Base-by-base conservation (phyloP, 306 rosid species). In the Argentina anserina region DNA sequence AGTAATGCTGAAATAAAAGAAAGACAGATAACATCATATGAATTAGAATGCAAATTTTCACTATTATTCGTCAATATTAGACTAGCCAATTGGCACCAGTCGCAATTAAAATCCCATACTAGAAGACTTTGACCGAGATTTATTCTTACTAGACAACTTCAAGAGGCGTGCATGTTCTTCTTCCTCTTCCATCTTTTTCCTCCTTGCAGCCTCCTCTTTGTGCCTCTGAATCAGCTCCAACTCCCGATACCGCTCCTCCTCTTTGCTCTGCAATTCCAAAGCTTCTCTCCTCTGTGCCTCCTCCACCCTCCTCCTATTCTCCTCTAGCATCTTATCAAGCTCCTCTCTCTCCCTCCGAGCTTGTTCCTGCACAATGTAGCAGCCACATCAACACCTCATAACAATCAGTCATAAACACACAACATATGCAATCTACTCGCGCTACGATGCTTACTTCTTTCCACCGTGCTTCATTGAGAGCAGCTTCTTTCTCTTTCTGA, bases 231-330 rank as follows among this genome's bases (percentile, higher is more conserved):
- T 86, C 84, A 87, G 81, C 86, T 86, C 97, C 73, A 89, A 80
- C 74, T 92, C 97, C 78, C 90, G 76, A 61, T 82, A 88, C 2
- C 97, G 88, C 69, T 92, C 97, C 83, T 92, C 97, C 69, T 92
- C 97, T 84, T 87, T 89, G 64, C 89, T 77, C 61, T 89, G 96
- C 74, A 9, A 89, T 79, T 92, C 96, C 58, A 87, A 67, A 75
- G 97, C 96, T 84, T 92, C 97, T 79, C 87, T 87, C 82, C 86
- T 83, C 77, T 92, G 96, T 75, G 96, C 42, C 85, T 92, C 96
- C 79, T 92, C 97, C 73, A 92, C 97, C 77, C 96, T 87, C 86
- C 97, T 87, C 76, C 82, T 85, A 76, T 92, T 92, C 83, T 92
- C 97, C 82, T 89, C 97, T 69, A 92, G 86, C 97, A 92, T 92